Base-by-base conservation (phyloP, 495 filamentous ascomycete species). In the Aspergillus panamensis region DNA sequence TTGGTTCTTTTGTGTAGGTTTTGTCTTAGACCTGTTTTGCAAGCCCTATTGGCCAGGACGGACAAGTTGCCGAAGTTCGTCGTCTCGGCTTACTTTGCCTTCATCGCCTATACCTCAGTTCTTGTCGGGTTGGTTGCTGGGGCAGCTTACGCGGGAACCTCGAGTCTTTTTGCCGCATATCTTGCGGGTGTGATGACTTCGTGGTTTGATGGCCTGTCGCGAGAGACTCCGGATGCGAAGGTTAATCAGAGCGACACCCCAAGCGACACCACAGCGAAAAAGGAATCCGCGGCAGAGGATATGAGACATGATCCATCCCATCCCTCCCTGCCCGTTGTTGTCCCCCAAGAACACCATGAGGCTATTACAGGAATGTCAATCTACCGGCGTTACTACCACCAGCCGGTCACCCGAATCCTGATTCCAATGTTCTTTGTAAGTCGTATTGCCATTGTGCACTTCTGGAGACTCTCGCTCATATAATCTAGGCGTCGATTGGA, bases 351-450 rank as follows among this genome's bases (percentile, higher is more conserved):
- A 6, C 42, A 37, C 19, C n/a, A 37, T 16, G 17, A 66, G 39
- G 48, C 20, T 7, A 62, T 64, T 3, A 72, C 66, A 0, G 78
- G 79, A 3, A 43, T 60, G 0, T 49, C 66, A 3, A 70, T 84
- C 6, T 91, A 84, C 61, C 75, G 81, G 21, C 59, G 64, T 8
- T 90, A 88, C 67, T 86, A 82, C 59, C 64, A 68, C 3, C 64
- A 73, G 42, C 67, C 78, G 0, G 75, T 84, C 8, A 55, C 71
- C 8, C 75, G 74, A 21, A 76, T 92, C 2, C 71, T 94, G 0
- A 81, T 82, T 21, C 88, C 90, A 0, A 80, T 91, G 48, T 93
- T 94, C 73, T 95, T 94, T 61, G 85, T 83, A 64, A 70, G 79
- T 43, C 14, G 13, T 13, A 3, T 68, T 3, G 30, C 31, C n/a